These are phyloP conservation scores for Stentor coeruleus DNA, from an alignment of 73 alveolate species.

Conservation along the genomic window DNA sequence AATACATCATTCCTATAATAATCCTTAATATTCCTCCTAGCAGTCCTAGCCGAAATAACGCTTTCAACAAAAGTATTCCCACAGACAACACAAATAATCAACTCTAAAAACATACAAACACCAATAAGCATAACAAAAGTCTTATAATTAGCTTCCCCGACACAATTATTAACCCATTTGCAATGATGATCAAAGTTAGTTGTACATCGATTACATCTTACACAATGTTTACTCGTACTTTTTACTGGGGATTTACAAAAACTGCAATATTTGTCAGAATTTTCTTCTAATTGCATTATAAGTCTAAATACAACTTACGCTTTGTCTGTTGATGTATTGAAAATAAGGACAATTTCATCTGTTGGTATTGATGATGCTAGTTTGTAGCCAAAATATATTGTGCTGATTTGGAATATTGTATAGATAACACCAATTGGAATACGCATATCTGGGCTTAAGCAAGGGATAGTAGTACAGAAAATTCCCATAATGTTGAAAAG, in stretches of 20 bases:
- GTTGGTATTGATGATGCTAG: neutral
- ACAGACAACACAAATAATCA: neutral
- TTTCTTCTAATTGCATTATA: neutral
- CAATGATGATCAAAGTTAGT: constrained; percentile 78
- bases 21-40: neutral
- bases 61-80: neutral
- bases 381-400: neutral
- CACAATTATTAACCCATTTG: constrained; percentile 64
- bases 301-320: neutral
- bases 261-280: constrained; percentile 17
- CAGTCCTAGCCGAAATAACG: no score
- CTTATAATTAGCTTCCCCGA: constrained; percentile 57
- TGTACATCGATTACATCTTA: constrained; percentile 56
- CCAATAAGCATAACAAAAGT: constrained; percentile 44
- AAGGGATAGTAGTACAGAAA: neutral
- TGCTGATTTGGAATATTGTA: neutral
- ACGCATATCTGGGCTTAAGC: neutral
- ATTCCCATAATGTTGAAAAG: neutral
- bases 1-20: neutral
- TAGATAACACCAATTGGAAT: neutral
- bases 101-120: neutral
- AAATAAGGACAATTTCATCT: neutral
- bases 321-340: neutral
- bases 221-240: constrained; percentile 51
- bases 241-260: constrained; percentile 35